These are phyloP conservation scores for Phyllachora maydis DNA, from an alignment of 2,329 filamentous ascomycete species.

Conservation along the genomic window DNA sequence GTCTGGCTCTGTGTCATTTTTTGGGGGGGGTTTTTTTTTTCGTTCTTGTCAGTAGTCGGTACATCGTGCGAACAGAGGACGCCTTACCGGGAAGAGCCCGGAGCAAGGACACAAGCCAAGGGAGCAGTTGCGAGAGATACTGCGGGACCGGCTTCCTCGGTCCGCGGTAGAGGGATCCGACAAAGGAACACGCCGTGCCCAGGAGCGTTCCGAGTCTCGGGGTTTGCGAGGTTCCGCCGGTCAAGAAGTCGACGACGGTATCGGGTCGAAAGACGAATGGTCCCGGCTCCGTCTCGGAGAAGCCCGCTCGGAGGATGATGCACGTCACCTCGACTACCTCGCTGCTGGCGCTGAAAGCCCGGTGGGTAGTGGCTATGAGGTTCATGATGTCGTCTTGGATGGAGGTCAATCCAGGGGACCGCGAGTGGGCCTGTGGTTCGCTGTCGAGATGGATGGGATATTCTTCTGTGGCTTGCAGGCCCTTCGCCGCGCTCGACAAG, in stretches of 20 bases:
- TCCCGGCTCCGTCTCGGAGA: slow-evolving; percentile 52
- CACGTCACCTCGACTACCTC: slow-evolving; percentile 57
- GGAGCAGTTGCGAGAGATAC: slow-evolving; percentile 30
- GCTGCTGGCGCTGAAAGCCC: slow-evolving; percentile 32
- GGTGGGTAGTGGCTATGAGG: slow-evolving; percentile 23
- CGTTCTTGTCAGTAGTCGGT: slow-evolving; percentile 3
- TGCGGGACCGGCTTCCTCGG: slow-evolving; percentile 19
- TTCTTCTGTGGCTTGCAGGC: slow-evolving; percentile 48
- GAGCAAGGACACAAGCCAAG: slow-evolving; percentile 42
- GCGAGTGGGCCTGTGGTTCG: slow-evolving; percentile 5
- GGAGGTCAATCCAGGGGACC: slow-evolving; percentile 7
- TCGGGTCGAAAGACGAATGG: slow-evolving; percentile 56
- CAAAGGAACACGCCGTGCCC: slow-evolving; percentile 49
- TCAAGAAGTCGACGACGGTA: slow-evolving; percentile 45
- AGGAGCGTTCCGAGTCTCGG: slow-evolving; percentile 50
- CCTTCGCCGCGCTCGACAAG: slow-evolving; percentile 48
- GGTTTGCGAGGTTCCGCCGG: slow-evolving; percentile 33
- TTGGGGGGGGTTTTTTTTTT: no score
- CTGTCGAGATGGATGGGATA: slow-evolving; percentile 45
- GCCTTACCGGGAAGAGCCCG: slow-evolving; percentile 35
- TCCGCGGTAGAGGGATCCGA: slow-evolving; percentile 33
- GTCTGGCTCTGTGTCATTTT: slow-evolving; percentile 27
- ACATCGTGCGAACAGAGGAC: slow-evolving; percentile 1
- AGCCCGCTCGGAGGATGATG: slow-evolving; percentile 50
- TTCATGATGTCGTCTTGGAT: slow-evolving; percentile 25